Base-by-base conservation (phyloP, 306 rosid species). In the Cucumis cinereus region DNA sequence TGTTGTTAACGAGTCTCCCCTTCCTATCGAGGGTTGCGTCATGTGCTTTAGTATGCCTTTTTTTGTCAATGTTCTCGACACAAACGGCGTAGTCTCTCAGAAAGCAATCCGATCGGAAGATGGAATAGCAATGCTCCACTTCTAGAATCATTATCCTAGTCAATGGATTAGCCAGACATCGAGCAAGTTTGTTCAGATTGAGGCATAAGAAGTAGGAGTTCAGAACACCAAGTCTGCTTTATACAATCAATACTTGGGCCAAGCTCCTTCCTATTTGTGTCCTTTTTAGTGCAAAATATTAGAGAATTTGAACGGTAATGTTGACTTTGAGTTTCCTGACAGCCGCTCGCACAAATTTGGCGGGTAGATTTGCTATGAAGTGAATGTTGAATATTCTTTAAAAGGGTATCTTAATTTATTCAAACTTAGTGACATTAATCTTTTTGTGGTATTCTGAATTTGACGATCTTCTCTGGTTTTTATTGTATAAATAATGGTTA, bases 41-140 rank as follows among this genome's bases (percentile, higher is more conserved):
- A 47, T 24, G 57, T 70, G 75, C 75, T 70, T 70, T 69, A 64
- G 7, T n/a, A 10, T 64, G 55, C 56, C 74, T 38, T 67, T 28
- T 28, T 38, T 6, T 10, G 38, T 67, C 54, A 22, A 43, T 6
- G 9, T 22, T 43, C 2, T 47, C 23, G 5, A 14, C 57, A 70
- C 33, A 10, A 70, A 70, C 0, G 23, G 24, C 3, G 1, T 15
- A 26, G 16, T 70, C 41, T 15, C 75, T 43, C 20, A 12, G 35
- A 23, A 41, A 68, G n/a, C 13, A 47, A 47, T 20, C 50, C 17
- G 0, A 45, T 17, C n/a, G 7, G 36, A 23, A 23, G 2, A 5
- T 4, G 38, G 41, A 28, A 28, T 28, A 28, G 41, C 67, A 7
- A 8, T 58, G 12, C 0, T 8, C 10, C 61, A 0, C 62, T 57